Conservation (phyloP, 1,284 basidiomycete species). For the Peniophora sp. region DNA sequence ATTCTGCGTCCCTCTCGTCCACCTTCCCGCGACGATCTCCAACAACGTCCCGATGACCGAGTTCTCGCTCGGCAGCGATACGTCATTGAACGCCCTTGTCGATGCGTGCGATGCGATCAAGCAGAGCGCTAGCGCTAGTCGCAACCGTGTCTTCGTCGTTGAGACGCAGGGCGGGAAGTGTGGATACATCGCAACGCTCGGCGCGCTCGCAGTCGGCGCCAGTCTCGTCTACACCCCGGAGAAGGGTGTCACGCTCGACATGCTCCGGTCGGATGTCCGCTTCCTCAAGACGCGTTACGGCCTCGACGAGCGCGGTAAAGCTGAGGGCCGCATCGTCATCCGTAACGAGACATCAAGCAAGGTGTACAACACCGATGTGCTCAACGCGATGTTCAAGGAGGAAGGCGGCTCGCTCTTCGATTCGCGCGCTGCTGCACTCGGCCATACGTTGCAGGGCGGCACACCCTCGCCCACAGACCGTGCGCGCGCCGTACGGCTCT, state of each 20-base stretch:
- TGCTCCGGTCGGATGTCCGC: conserved; percentile 78
- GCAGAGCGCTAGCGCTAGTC: conserved; percentile 91
- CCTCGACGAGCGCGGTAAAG: conserved; percentile 84
- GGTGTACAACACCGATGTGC: conserved; percentile 88
- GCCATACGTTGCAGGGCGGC: conserved; percentile 94
- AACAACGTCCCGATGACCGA: conserved; percentile 99
- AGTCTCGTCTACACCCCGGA: conserved; percentile 94
- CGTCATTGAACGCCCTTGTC: conserved; percentile 94
- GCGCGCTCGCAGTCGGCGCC: conserved; percentile 89
- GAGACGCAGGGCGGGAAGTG: conserved; percentile 97
- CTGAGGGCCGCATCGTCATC: conserved; percentile 89
- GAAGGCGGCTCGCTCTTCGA: conserved; percentile 92
- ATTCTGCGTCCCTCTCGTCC: conserved; percentile 90
- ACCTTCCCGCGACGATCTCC: conserved; percentile 91
- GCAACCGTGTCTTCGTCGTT: conserved; percentile 95
- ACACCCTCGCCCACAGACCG: conserved; percentile 93
- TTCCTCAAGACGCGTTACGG: conserved; percentile 85
- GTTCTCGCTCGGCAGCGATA: conserved; percentile 92
- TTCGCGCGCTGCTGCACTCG: conserved; percentile 87
- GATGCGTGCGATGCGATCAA: conserved; percentile 97
- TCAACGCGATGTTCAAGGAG: conserved; percentile 92
- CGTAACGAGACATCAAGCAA: conserved; percentile 84
- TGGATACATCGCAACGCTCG: conserved; percentile 93
- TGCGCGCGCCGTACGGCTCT: conserved; percentile 82
- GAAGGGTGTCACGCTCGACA: conserved; percentile 77